Evolutionary conservation across 2,329 filamentous ascomycete genomes (phyloP).

Genomic region (Amauroascus niger): DNA sequence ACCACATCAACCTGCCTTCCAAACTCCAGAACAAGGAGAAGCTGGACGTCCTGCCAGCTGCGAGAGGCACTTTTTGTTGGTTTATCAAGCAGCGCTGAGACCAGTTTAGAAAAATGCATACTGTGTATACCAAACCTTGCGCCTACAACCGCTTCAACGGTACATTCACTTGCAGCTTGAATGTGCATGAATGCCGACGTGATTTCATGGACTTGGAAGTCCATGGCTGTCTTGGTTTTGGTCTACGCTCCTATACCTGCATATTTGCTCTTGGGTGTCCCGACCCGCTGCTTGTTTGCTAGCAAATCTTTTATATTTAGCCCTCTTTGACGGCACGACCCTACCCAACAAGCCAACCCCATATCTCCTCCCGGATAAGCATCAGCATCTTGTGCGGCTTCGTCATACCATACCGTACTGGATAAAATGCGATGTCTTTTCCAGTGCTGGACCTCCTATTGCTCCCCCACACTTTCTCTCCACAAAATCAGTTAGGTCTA

Average conservation of each 20-base stretch:
- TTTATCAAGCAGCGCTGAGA: too few relatives aligned
- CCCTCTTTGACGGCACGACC: background rate
- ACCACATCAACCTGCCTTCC: background rate
- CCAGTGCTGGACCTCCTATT: background rate
- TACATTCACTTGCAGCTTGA: too few relatives aligned
- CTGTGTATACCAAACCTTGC: too few relatives aligned
- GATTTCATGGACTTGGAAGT: too few relatives aligned
- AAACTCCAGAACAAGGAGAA: too few relatives aligned
- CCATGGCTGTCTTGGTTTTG: background rate
- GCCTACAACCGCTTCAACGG: too few relatives aligned
- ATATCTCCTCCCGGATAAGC: background rate
- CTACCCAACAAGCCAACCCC: background rate
- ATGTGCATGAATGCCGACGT: too few relatives aligned
- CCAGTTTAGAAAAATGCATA: too few relatives aligned
- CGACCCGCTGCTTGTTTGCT: background rate
- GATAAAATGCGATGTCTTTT: background rate
- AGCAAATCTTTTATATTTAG: background rate
- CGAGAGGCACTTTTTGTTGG: too few relatives aligned
- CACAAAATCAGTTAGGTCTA: background rate
- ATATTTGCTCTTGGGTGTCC: background rate
- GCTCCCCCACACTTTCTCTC: background rate
- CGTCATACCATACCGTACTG: background rate
- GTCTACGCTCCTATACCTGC: background rate
- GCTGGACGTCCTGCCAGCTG: too few relatives aligned
- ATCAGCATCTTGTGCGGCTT: background rate